A percentile compares a stretch with the other conserved stretches of the same genome.
These are phyloP conservation scores for Fomitopsis serialis DNA, from an alignment of 768 basidiomycete species.

Conservation along the genomic window DNA sequence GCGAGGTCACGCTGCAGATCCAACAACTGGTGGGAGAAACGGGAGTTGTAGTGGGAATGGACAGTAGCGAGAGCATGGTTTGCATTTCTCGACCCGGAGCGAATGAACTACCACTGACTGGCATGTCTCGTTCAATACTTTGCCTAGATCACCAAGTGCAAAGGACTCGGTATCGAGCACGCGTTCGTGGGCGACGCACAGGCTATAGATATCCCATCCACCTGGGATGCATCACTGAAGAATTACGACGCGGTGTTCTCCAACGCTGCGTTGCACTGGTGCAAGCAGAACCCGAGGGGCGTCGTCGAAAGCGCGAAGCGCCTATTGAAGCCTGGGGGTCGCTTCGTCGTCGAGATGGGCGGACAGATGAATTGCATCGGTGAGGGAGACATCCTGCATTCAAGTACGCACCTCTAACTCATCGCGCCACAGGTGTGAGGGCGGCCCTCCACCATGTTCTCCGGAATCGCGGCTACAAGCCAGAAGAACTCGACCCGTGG, in stretches of 20 bases:
- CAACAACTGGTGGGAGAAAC: slow-evolving; percentile 40
- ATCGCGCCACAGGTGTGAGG: slow-evolving; percentile 49
- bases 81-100: slow-evolving; percentile 10
- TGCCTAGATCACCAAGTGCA: slow-evolving; percentile 49
- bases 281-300: slow-evolving; percentile 63
- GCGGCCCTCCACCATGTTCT: slow-evolving; percentile 50
- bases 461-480: slow-evolving; percentile 48
- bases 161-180: slow-evolving; percentile 36
- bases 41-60: slow-evolving; percentile 63
- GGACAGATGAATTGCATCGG: slow-evolving; percentile 71
- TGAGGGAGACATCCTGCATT: slow-evolving; percentile 19
- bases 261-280: slow-evolving; percentile 83
- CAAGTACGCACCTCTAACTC: no score
- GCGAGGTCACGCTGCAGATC: slow-evolving; percentile 64
- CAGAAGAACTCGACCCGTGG: slow-evolving; percentile 69
- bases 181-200: slow-evolving; percentile 55
- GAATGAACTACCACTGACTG: background rate
- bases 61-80: slow-evolving; percentile 72
- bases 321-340: slow-evolving; percentile 63
- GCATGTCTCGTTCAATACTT: background rate
- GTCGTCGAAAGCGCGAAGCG: slow-evolving; percentile 58
- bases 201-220: slow-evolving; percentile 25
- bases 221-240: slow-evolving; percentile 21
- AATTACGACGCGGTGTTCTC: slow-evolving; percentile 75
- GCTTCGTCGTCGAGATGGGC: slow-evolving; percentile 74